Percentiles rank a stretch among this genome's conserved stretches.
Evolutionary conservation across 176 grass and related monocot genomes (phyloP).

Genomic region (Eragrostis nindensis): DNA sequence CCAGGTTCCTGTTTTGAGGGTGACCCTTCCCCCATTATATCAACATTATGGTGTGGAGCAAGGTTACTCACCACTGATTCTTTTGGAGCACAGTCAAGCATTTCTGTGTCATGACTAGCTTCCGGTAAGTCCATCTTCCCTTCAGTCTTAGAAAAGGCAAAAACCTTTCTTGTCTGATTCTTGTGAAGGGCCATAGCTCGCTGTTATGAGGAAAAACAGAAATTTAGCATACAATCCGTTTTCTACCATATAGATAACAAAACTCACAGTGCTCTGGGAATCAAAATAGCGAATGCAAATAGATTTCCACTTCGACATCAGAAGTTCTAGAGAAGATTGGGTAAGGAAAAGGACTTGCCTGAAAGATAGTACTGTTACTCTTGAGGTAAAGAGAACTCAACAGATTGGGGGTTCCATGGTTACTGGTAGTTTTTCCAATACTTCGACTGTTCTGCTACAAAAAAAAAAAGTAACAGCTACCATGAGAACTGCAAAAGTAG

Average conservation of each 20-base stretch:
- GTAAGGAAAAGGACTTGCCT: conserved; percentile 51
- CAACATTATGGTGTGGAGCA: not conserved
- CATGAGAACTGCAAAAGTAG: conserved; percentile 39
- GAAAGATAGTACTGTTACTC: conserved; percentile 59
- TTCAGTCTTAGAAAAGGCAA: conserved; percentile 30
- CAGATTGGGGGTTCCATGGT: conserved; percentile 46
- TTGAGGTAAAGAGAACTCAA: conserved; percentile 64
- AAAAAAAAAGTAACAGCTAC: conserved; percentile 21
- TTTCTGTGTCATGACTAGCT: conserved; percentile 36
- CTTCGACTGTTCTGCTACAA: conserved; percentile 46
- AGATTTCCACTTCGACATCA: not conserved
- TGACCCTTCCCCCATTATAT: conserved; percentile 28
- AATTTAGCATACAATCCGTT: conserved; percentile 14
- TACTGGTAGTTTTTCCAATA: conserved; percentile 44
- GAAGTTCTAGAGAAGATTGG: conserved; percentile 23
- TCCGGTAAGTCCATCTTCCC: conserved; percentile 42
- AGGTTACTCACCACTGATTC: conserved; percentile 34
- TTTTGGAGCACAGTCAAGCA: conserved; percentile 25
- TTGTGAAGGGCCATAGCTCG: conserved; percentile 82
- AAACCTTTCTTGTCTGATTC: conserved; percentile 53
- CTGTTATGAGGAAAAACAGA: conserved; percentile 53
- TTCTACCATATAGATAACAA: conserved; percentile 26
- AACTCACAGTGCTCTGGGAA: not conserved
- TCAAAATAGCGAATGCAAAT: not conserved
- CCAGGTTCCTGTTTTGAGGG: conserved; percentile 31